phyloP scores from a whole-genome alignment of 768 basidiomycete genomes.

The Suillus fuscotomentosus region DNA sequence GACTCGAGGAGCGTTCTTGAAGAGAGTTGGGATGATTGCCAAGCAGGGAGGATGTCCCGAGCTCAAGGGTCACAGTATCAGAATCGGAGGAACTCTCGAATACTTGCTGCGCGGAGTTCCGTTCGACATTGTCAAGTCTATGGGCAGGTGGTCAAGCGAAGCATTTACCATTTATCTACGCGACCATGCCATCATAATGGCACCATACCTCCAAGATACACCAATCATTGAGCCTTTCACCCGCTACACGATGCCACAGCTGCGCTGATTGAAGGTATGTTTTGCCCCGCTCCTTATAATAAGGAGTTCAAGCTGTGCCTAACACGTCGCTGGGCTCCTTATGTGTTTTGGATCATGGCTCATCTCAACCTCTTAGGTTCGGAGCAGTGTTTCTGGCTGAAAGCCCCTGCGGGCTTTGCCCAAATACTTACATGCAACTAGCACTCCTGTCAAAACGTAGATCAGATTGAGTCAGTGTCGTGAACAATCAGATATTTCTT shows the following conservation, averaged over 20 bases:
- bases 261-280: background rate
- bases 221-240: conserved; percentile 8
- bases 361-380: too few relatives aligned
- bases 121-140: conserved; percentile 34
- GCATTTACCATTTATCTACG: conserved; percentile 29
- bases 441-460: too few relatives aligned
- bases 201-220: conserved; percentile 24
- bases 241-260: conserved; percentile 13
- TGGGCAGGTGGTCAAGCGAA: conserved; percentile 35
- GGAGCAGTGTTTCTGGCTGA: too few relatives aligned
- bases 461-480: too few relatives aligned
- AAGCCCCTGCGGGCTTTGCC: too few relatives aligned
- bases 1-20: conserved; percentile 23
- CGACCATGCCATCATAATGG: conserved; percentile 25
- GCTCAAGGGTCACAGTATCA: conserved; percentile 23
- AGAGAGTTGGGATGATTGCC: conserved; percentile 12
- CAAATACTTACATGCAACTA: too few relatives aligned
- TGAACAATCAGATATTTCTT: too few relatives aligned
- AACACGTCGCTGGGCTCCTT: too few relatives aligned
- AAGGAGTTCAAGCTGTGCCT: too few relatives aligned
- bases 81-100: conserved; percentile 31
- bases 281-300: background rate
- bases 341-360: too few relatives aligned
- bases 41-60: conserved; percentile 1
- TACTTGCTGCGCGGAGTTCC: conserved; percentile 26